phyloP scores from a whole-genome alignment of 2,329 filamentous ascomycete species.

The Fusarium sp. region DNA sequence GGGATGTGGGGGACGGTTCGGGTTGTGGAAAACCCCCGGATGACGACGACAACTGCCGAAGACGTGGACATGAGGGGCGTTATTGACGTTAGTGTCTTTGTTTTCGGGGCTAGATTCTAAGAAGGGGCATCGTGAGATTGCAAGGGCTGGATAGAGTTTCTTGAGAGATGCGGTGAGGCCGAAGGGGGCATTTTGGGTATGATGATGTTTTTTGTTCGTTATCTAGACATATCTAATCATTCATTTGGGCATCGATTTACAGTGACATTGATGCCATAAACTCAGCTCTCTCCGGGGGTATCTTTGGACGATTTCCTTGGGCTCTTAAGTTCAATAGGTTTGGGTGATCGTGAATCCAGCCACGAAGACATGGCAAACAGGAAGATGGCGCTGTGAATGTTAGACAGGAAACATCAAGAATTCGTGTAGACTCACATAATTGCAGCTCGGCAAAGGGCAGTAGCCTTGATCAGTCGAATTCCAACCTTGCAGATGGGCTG shows the following conservation, averaged over 20 bases:
- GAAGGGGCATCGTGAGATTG: not conserved
- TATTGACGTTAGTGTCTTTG: not conserved
- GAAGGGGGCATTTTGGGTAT: not conserved
- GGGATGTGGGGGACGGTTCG: not conserved
- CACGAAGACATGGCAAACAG: conserved; percentile 34
- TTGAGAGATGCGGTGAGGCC: not conserved
- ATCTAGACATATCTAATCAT: not conserved
- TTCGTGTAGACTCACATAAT: conserved; percentile 18
- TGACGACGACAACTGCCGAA: not conserved
- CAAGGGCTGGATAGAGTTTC: not conserved
- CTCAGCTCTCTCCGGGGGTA: not conserved
- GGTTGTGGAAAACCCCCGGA: not conserved
- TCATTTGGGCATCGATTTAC: not conserved
- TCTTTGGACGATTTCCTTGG: not conserved
- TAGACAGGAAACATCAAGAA: not conserved
- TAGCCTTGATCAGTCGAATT: conserved; percentile 31
- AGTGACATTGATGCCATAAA: not conserved
- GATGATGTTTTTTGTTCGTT: not conserved
- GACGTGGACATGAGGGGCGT: not conserved
- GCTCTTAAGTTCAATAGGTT: not conserved
- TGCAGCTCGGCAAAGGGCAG: conserved; percentile 29
- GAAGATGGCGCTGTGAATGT: conserved; percentile 22
- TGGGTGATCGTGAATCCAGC: conserved; percentile 15
- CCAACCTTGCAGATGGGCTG: conserved; percentile 33
- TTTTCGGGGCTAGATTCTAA: not conserved